Base-by-base conservation (phyloP, 2,329 filamentous ascomycete genomes). In the Sphaerulina populicola region DNA sequence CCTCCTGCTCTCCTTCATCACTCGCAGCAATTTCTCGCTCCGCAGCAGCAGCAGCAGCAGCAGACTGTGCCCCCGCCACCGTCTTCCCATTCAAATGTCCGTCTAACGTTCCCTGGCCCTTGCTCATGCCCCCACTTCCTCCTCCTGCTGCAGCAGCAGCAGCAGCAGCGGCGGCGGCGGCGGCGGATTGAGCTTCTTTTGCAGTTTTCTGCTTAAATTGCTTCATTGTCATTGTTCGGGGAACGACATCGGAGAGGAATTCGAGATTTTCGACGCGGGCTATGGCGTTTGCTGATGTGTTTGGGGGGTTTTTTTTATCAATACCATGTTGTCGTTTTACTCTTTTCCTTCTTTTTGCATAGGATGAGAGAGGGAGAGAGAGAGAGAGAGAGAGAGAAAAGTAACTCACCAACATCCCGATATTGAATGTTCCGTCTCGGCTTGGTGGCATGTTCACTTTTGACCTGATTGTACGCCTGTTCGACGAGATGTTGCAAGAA, bases 371-470 rank as follows among this genome's bases (percentile, higher is more conserved):
- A n/a, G n/a, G n/a, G n/a, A n/a, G n/a, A n/a, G n/a, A n/a, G n/a
- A n/a, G n/a, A n/a, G n/a, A n/a, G n/a, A n/a, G n/a, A n/a, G n/a
- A n/a, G n/a, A n/a, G 18, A 18, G 4, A 18, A 18, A 18, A 18
- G 4, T 3, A 23, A 64, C 77, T 52, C 73, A 89, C 86, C 85
- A 38, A 98, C 78, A 69, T 98, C 93, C 66, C 88, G 88, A 74
- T 98, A 98, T 68, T 97, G 93, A 56, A 98, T 85, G 64, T 94
- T 96, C 54, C 90, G 82, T 51, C 93, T 79, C 5, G 91, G 91
- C 69, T 97, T 97, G 62, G 85, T 81, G 0, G 54, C 49, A 30
- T 57, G 54, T 71, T 97, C 93, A 1, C 89, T 79, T 66, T 93
- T 94, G 62, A 90, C 86, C 63, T 94, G 86, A 63, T 86, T 90